Percentiles rank a stretch among this genome's conserved stretches.
phyloP scores from a whole-genome alignment of 106 monocot species.

The Dioscorea zingiberensis region DNA sequence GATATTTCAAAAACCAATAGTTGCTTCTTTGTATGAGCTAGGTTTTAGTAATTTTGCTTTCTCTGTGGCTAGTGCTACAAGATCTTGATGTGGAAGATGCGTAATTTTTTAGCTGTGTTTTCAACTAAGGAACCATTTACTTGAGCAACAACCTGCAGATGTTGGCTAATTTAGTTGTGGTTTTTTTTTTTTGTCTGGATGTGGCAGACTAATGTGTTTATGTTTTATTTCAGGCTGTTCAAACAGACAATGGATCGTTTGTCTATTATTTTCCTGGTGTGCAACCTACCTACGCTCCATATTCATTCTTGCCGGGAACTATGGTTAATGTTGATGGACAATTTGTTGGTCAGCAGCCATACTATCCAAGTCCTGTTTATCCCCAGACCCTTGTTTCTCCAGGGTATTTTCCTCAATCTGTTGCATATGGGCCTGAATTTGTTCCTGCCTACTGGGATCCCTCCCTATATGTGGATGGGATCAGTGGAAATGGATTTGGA shows the following conservation, averaged over 20 bases:
- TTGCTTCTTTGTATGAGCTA: too few relatives aligned
- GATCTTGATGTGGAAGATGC: too few relatives aligned
- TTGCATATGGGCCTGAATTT: conserved; percentile 50
- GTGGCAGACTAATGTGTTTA: too few relatives aligned
- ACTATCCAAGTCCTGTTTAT: conserved; percentile 26
- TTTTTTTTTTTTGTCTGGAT: too few relatives aligned
- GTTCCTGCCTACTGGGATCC: conserved; percentile 57
- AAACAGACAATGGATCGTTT: conserved; percentile 51
- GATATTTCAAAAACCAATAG: too few relatives aligned
- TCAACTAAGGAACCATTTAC: too few relatives aligned
- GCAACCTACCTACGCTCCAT: conserved; percentile 46
- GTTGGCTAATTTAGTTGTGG: too few relatives aligned
- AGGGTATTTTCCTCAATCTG: conserved; percentile 44
- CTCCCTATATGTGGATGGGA: conserved; percentile 25
- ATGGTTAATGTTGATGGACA: conserved; percentile 60
- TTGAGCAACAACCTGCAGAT: too few relatives aligned
- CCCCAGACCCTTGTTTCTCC: conserved; percentile 40
- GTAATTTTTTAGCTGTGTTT: too few relatives aligned
- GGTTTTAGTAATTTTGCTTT: too few relatives aligned
- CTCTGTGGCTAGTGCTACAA: too few relatives aligned
- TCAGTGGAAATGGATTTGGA: conserved; percentile 19
- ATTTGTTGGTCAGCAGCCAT: conserved; percentile 46
- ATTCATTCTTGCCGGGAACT: conserved; percentile 37
- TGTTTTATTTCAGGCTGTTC: conserved; percentile 46
- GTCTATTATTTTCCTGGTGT: conserved; percentile 51